Percentiles rank a stretch among this genome's conserved stretches.
Evolutionary conservation across 306 rosid species (phyloP).

Genomic region (Citrullus colocynthis): DNA sequence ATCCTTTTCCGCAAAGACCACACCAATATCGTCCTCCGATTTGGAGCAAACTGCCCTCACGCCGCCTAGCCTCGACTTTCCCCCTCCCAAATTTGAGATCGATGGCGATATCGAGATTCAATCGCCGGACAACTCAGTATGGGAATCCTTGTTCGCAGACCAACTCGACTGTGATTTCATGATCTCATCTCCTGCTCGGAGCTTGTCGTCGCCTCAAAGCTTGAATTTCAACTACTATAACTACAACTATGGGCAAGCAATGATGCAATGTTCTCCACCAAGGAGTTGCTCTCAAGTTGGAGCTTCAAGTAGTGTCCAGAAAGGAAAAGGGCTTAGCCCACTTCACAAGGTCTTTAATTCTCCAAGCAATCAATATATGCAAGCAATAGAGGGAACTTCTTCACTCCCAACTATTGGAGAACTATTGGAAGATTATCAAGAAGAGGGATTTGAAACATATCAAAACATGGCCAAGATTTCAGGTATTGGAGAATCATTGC

Average conservation of each 20-base stretch:
- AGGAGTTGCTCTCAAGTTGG: slow-evolving; percentile 42
- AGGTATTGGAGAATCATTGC: slow-evolving; percentile 17
- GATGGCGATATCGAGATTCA: slow-evolving; percentile 70
- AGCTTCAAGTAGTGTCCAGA: slow-evolving; percentile 35
- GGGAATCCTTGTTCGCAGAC: slow-evolving; percentile 76
- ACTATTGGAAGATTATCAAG: slow-evolving; percentile 52
- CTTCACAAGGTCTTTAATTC: slow-evolving; percentile 70
- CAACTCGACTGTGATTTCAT: slow-evolving; percentile 69
- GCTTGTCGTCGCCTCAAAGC: slow-evolving; percentile 42
- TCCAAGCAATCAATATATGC: slow-evolving; percentile 51
- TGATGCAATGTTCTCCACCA: slow-evolving; percentile 69
- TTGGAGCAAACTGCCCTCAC: slow-evolving; percentile 34
- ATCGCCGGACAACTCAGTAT: slow-evolving; percentile 63
- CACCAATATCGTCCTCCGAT: slow-evolving; percentile 18
- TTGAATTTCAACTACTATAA: slow-evolving; percentile 25
- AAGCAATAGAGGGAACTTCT: slow-evolving; percentile 29
- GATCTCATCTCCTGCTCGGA: slow-evolving; percentile 74
- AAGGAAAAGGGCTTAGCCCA: slow-evolving; percentile 80
- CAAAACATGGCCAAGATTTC: slow-evolving; percentile 8
- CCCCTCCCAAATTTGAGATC: slow-evolving; percentile 44
- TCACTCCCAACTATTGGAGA: slow-evolving; percentile 41
- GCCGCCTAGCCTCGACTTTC: slow-evolving; percentile 60
- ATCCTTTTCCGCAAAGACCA: slow-evolving; percentile 27
- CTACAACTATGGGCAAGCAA: slow-evolving; percentile 37
- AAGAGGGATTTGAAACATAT: slow-evolving; percentile 19